These are phyloP conservation scores for Exophiala spinifera DNA, from an alignment of 2,329 filamentous ascomycete genomes.

Conservation along the genomic window DNA sequence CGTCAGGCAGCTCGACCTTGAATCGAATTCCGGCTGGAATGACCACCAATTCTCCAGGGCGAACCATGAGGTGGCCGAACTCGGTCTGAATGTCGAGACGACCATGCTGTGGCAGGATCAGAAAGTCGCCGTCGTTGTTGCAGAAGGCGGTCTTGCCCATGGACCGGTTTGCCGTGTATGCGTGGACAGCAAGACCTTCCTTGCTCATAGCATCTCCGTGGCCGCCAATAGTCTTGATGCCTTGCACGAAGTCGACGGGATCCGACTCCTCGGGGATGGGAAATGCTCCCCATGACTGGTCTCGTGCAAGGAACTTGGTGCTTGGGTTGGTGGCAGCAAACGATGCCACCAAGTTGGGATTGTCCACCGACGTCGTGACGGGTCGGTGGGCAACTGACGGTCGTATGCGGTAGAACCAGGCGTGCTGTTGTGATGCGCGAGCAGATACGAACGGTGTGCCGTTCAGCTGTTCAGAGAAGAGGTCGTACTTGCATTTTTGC, in stretches of 20 bases:
- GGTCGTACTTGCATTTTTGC: background rate
- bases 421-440: background rate
- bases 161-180: conserved; percentile 55
- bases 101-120: conserved; percentile 64
- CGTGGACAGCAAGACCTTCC: conserved; percentile 54
- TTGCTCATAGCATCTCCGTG: conserved; percentile 58
- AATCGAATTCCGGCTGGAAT: conserved; percentile 65
- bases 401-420: background rate
- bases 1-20: conserved; percentile 53
- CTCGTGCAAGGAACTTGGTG: conserved; percentile 55
- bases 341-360: background rate
- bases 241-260: conserved; percentile 56
- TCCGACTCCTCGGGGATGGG: conserved; percentile 46
- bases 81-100: conserved; percentile 66
- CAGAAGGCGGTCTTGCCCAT: conserved; percentile 58
- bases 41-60: conserved; percentile 64
- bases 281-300: conserved; percentile 58
- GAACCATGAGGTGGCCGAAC: conserved; percentile 61
- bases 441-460: background rate
- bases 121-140: conserved; percentile 63
- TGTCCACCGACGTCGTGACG: background rate
- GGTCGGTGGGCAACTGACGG: background rate
- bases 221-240: conserved; percentile 55
- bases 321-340: conserved; percentile 45
- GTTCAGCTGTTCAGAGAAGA: background rate